Percentiles rank a stretch among this genome's conserved stretches.
Conservation (phyloP, 495 filamentous ascomycete genomes). For the Cercophora sp. region DNA sequence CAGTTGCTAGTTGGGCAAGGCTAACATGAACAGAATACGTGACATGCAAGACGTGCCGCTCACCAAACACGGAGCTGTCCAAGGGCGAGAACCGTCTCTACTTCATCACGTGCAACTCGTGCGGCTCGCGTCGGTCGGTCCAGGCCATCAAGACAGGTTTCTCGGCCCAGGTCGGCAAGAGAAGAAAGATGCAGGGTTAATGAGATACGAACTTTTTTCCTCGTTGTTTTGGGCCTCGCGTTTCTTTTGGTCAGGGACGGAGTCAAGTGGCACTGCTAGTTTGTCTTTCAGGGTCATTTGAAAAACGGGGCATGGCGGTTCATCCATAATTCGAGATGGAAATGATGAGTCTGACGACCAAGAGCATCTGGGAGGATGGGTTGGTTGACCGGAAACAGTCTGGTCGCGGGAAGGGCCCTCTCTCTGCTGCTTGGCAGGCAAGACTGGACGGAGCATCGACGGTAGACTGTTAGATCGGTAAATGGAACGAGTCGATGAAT, state of each 20-base stretch:
- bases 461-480: too few relatives aligned
- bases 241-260: conserved; percentile 12
- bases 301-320: not conserved
- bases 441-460: too few relatives aligned
- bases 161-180: conserved; percentile 95
- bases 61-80: conserved; percentile 90
- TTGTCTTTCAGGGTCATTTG: conserved; percentile 9
- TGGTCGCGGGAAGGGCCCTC: too few relatives aligned
- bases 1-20: not conserved
- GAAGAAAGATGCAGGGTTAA: conserved; percentile 58
- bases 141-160: conserved; percentile 99
- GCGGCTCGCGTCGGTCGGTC: conserved; percentile 84
- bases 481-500: too few relatives aligned
- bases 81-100: conserved; percentile 94
- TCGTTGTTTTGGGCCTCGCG: not conserved
- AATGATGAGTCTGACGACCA: not conserved
- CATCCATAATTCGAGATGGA: not conserved
- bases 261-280: conserved; percentile 15
- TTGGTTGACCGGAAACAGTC: too few relatives aligned
- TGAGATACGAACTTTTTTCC: conserved; percentile 12
- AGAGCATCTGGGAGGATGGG: not conserved
- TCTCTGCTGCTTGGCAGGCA: too few relatives aligned
- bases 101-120: conserved; percentile 59
- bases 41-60: conserved; percentile 95
- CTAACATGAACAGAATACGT: conserved; percentile 73